Conservation (phyloP, 2,329 filamentous ascomycete genomes). For the Aspergillus sp. region DNA sequence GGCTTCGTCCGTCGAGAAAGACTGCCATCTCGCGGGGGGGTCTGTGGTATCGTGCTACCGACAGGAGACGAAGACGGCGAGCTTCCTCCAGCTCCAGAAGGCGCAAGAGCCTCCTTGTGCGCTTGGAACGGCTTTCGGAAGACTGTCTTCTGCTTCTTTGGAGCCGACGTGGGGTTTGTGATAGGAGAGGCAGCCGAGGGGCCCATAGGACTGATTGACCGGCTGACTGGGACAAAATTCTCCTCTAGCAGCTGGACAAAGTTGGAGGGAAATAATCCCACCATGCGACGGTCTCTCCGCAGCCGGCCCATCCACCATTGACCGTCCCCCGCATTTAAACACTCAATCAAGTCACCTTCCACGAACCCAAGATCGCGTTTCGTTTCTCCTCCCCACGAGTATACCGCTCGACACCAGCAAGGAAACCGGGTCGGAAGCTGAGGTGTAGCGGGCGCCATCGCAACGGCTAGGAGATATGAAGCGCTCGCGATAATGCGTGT, state of each 20-base stretch:
- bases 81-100: constrained; percentile 33
- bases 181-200: constrained; percentile 50
- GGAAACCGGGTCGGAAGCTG: constrained; percentile 75
- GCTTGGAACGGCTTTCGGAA: constrained; percentile 66
- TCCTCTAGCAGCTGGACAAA: constrained; percentile 90
- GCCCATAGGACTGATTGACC: constrained; percentile 54
- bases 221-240: constrained; percentile 69
- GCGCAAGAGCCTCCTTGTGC: constrained; percentile 53
- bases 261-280: constrained; percentile 94
- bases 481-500: neutral
- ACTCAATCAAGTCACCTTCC: constrained; percentile 97
- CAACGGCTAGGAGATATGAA: constrained; percentile 7
- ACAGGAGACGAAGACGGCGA: constrained; percentile 35
- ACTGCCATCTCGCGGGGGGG: constrained; percentile 36
- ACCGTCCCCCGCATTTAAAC: constrained; percentile 93
- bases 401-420: constrained; percentile 87
- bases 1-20: constrained; percentile 32
- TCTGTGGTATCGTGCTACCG: constrained; percentile 35
- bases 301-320: constrained; percentile 98
- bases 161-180: constrained; percentile 47
- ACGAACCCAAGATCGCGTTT: constrained; percentile 95
- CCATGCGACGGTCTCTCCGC: constrained; percentile 82
- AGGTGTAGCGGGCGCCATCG: constrained; percentile 49
- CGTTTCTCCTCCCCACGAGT: constrained; percentile 93
- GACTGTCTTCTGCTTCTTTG: constrained; percentile 59